Percentiles rank a stretch among this genome's conserved stretches.
Conservation (phyloP, 768 basidiomycete genomes). For the Tephrocybe sp. region DNA sequence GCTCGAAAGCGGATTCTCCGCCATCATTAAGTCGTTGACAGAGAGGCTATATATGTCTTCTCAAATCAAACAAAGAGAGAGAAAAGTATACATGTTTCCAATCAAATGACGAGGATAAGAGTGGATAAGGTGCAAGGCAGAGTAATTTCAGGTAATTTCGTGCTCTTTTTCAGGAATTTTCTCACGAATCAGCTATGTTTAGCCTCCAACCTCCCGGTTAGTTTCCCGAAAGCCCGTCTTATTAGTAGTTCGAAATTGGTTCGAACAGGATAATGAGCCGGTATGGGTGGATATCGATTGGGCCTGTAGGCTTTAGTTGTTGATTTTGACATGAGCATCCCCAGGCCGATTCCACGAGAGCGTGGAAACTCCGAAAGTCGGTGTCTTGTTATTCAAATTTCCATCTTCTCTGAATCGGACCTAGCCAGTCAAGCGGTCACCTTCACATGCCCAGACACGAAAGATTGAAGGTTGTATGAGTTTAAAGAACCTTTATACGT, state of each 20-base stretch:
- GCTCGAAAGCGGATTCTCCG: no score
- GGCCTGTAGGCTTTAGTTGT: no score
- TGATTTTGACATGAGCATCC: background rate
- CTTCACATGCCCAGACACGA: background rate
- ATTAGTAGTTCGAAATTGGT: no score
- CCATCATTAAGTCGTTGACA: no score
- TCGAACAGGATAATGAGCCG: background rate
- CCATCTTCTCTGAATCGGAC: no score
- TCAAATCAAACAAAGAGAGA: background rate
- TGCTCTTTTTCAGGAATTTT: background rate
- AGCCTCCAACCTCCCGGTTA: no score
- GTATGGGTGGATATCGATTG: no score
- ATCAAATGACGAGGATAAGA: constrained; percentile 2
- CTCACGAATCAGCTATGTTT: background rate
- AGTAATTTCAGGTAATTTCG: background rate
- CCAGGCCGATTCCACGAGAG: background rate
- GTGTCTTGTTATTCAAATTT: background rate
- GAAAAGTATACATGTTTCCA: background rate
- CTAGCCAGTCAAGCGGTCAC: no score
- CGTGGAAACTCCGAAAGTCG: background rate
- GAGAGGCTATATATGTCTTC: background rate
- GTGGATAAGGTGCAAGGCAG: background rate
- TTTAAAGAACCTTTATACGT: background rate
- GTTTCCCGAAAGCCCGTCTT: background rate
- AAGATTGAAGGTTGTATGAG: background rate